A percentile compares a stretch with the other conserved stretches of the same genome.
Evolutionary conservation across 441 rosid species (phyloP).

Genomic region (Adansonia grandidieri): DNA sequence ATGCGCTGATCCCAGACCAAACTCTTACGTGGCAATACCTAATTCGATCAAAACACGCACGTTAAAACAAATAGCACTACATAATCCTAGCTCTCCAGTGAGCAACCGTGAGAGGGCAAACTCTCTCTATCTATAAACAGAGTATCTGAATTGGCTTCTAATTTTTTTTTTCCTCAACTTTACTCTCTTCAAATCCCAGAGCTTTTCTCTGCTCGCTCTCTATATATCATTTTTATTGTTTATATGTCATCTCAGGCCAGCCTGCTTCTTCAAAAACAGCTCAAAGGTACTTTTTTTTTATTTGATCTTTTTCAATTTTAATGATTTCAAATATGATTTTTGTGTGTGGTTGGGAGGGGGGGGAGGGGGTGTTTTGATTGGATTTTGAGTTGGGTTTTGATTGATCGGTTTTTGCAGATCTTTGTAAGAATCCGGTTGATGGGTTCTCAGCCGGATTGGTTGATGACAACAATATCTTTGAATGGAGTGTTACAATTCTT

Average conservation of each 20-base stretch:
- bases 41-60: fast-evolving
- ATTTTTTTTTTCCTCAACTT: constrained; percentile 14
- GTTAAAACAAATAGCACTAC: not conserved
- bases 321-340: not conserved
- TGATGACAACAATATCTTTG: constrained; percentile 67
- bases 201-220: constrained; percentile 34
- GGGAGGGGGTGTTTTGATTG: not conserved
- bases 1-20: not conserved
- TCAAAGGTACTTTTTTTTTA: constrained; percentile 42
- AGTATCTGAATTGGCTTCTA: constrained; percentile 22
- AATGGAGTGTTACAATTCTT: constrained; percentile 69
- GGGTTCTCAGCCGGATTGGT: constrained; percentile 81
- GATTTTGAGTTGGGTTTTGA: constrained; percentile 31
- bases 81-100: not conserved
- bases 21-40: not conserved
- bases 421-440: constrained; percentile 72
- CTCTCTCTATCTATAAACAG: constrained; percentile 32
- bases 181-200: constrained; percentile 20
- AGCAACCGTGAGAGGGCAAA: constrained; percentile 12
- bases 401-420: constrained; percentile 57
- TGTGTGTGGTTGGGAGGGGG: no score
- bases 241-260: constrained; percentile 47
- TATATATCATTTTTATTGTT: not conserved
- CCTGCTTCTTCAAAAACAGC: constrained; percentile 73
- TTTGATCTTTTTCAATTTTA: not conserved